Evolutionary conservation across 2,329 filamentous ascomycete genomes (phyloP).

Genomic region (Ceratocystis papillata): DNA sequence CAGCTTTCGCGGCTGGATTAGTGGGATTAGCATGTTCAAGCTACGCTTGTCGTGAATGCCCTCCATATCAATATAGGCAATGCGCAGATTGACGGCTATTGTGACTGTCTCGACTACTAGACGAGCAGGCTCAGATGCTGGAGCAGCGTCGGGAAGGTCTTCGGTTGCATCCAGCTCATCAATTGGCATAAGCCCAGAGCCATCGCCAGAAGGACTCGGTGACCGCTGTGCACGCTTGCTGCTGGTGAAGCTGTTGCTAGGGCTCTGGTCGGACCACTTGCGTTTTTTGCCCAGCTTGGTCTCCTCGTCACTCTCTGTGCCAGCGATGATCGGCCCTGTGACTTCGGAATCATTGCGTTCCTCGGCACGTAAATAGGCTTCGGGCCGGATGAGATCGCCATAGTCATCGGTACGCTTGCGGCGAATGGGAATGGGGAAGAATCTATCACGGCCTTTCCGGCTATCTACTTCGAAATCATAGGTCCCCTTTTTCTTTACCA

Average conservation of each 20-base stretch:
- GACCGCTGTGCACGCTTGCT: conserved; percentile 50
- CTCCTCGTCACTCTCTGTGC: conserved; percentile 44
- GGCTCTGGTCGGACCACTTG: conserved; percentile 58
- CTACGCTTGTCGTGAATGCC: conserved; percentile 89
- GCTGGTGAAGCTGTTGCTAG: conserved; percentile 29
- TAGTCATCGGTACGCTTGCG: conserved; percentile 78
- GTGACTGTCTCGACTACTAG: conserved; percentile 53
- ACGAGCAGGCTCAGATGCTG: conserved; percentile 54
- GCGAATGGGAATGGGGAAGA: conserved; percentile 78
- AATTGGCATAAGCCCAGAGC: conserved; percentile 32
- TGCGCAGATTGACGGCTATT: conserved; percentile 58
- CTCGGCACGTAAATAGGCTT: conserved; percentile 87
- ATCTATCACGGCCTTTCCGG: conserved; percentile 82
- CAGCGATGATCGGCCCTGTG: conserved; percentile 16
- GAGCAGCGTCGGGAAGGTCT: conserved; percentile 43
- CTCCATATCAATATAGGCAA: conserved; percentile 84
- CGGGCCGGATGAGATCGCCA: conserved; percentile 83
- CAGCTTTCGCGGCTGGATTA: conserved; percentile 87
- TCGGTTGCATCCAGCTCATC: conserved; percentile 51
- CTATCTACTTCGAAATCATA: conserved; percentile 86
- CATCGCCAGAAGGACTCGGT: conserved; percentile 37
- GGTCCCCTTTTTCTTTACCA: conserved; percentile 79
- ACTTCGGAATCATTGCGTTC: conserved; percentile 65
- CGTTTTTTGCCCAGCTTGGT: conserved; percentile 78
- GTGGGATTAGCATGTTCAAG: conserved; percentile 84